Percentiles rank a stretch among this genome's conserved stretches.
Evolutionary conservation across 768 basidiomycete genomes (phyloP).

Genomic region (Pulveroboletus sp.): DNA sequence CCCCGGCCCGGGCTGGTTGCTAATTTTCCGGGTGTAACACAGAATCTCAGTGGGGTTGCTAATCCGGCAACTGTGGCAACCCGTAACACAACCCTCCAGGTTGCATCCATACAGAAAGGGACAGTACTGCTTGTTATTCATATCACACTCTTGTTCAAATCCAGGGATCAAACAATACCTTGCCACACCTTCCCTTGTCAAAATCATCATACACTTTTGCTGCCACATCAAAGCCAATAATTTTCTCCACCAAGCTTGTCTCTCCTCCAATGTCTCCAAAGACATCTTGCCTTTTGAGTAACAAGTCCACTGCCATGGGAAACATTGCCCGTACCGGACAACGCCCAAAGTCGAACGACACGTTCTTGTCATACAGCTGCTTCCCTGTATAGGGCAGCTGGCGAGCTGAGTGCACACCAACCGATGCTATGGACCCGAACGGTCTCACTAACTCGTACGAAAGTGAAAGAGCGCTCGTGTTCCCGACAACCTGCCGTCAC

Average conservation of each 20-base stretch:
- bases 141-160: slow-evolving; percentile 23
- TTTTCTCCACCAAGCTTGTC: slow-evolving; percentile 61
- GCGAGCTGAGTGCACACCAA: slow-evolving; percentile 63
- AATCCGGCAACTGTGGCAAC: too few species aligned
- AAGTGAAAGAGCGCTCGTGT: slow-evolving; percentile 57
- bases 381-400: slow-evolving; percentile 53
- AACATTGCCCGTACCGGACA: slow-evolving; percentile 81
- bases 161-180: slow-evolving; percentile 79
- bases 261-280: slow-evolving; percentile 68
- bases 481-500: slow-evolving; percentile 62
- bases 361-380: slow-evolving; percentile 72
- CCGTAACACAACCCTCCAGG: too few species aligned
- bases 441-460: slow-evolving; percentile 71
- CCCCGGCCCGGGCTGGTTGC: too few species aligned
- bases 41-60: too few species aligned
- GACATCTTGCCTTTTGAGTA: slow-evolving; percentile 68
- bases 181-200: slow-evolving; percentile 70
- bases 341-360: slow-evolving; percentile 77
- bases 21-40: too few species aligned
- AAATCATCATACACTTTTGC: slow-evolving; percentile 60
- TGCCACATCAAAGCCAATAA: slow-evolving; percentile 61
- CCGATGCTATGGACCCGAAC: slow-evolving; percentile 73
- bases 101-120: too few species aligned
- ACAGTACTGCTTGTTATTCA: too few species aligned
- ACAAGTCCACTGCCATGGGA: slow-evolving; percentile 63